These are phyloP conservation scores for Rhodotorula taiwanensis DNA, from an alignment of 768 basidiomycete species.

Conservation along the genomic window DNA sequence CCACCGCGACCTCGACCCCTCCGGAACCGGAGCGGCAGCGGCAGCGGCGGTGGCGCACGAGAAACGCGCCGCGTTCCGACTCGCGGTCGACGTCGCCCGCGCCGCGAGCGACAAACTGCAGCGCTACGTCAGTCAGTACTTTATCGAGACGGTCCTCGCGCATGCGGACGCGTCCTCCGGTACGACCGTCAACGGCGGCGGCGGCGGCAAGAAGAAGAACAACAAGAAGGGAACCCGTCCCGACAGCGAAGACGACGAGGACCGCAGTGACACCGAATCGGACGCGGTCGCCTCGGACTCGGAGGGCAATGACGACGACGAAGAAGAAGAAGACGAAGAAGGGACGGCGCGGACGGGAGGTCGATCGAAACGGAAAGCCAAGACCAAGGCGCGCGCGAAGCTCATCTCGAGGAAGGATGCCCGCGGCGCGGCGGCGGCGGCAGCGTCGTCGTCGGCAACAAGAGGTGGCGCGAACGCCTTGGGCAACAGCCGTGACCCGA, in stretches of 20 bases:
- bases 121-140: conserved; percentile 79
- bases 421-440: too few species aligned
- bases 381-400: not conserved
- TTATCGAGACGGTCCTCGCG: conserved; percentile 78
- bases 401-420: conserved; percentile 2
- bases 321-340: conserved; percentile 51
- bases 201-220: conserved; percentile 41
- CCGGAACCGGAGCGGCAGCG: too few species aligned
- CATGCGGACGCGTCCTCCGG: too few species aligned
- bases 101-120: conserved; percentile 76
- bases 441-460: too few species aligned
- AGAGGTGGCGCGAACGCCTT: not conserved
- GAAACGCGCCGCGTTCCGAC: conserved; percentile 54
- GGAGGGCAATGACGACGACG: not conserved
- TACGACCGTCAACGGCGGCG: conserved; percentile 40
- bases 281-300: too few species aligned
- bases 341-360: conserved; percentile 43
- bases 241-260: not conserved
- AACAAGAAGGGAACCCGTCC: conserved; percentile 16
- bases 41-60: not conserved
- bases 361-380: not conserved
- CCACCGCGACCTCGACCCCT: too few species aligned
- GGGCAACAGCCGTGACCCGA: not conserved
- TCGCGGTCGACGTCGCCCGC: conserved; percentile 81
- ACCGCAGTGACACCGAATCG: not conserved